These are phyloP conservation scores for Cotoneaster glaucophyllus DNA, from an alignment of 306 rosid genomes.

Conservation along the genomic window DNA sequence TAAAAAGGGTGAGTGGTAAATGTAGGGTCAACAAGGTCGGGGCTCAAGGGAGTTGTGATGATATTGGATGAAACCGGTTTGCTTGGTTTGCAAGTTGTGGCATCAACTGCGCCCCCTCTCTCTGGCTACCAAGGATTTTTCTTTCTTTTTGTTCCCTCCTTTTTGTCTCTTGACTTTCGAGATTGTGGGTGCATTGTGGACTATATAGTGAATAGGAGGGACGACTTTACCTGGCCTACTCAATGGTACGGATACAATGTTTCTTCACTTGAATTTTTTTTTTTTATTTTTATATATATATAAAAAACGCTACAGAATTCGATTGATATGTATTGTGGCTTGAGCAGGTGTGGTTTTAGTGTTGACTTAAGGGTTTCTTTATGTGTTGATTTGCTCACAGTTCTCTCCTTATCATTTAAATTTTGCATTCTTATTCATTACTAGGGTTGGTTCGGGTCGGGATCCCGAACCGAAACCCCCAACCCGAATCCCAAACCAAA, in stretches of 20 bases:
- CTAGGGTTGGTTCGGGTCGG: too few species aligned
- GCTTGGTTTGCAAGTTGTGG: constrained; percentile 53
- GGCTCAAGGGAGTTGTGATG: constrained; percentile 15
- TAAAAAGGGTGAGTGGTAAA: neutral
- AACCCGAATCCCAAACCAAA: too few species aligned
- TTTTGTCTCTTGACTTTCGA: neutral
- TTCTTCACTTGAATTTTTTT: neutral
- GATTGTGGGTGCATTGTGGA: neutral
- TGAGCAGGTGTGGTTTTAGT: too few species aligned
- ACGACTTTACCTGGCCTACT: neutral
- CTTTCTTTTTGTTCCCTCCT: neutral
- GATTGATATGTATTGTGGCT: neutral
- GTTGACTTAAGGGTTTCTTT: neutral
- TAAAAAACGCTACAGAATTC: neutral
- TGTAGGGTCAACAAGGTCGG: constrained; percentile 34
- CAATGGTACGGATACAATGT: neutral
- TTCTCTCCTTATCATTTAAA: neutral
- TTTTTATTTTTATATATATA: too few species aligned
- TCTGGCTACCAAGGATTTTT: neutral
- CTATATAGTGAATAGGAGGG: neutral
- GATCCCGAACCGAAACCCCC: too few species aligned
- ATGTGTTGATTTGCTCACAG: neutral
- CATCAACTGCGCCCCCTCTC: neutral
- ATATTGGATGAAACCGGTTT: constrained; percentile 24
- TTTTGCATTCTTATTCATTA: too few species aligned